Percentiles rank a stretch among this genome's conserved stretches.
Conservation (phyloP, 2,329 filamentous ascomycete species). For the Cercospora nicotianae region DNA sequence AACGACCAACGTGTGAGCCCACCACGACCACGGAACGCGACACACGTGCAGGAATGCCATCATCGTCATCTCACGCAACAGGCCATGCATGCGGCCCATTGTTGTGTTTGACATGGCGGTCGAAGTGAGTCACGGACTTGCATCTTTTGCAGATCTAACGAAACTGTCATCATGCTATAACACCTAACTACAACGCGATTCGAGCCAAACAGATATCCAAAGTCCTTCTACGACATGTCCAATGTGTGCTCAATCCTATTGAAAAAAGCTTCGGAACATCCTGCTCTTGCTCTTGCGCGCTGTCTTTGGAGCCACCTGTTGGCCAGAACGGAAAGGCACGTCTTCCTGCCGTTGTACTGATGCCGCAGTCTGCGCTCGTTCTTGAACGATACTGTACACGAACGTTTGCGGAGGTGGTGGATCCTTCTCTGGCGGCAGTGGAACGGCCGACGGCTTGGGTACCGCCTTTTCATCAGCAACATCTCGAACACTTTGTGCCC, state of each 20-base stretch:
- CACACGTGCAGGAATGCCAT: slow-evolving; percentile 4
- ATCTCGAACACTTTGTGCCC: slow-evolving; percentile 37
- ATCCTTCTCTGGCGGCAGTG: slow-evolving; percentile 1
- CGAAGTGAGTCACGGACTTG: background rate
- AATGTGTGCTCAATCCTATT: slow-evolving; percentile 10
- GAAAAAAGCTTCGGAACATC: slow-evolving; percentile 31
- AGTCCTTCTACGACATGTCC: background rate
- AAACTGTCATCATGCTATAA: background rate
- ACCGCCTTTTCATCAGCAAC: slow-evolving; percentile 12
- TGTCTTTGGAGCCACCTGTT: slow-evolving; percentile 19
- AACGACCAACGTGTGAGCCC: slow-evolving; percentile 6
- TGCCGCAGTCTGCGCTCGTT: slow-evolving; percentile 24
- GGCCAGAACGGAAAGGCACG: background rate
- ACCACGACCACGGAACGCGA: slow-evolving; percentile 1
- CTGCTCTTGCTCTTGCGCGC: slow-evolving; percentile 32
- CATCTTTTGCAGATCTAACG: background rate
- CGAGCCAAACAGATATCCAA: slow-evolving; percentile 8
- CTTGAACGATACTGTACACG: slow-evolving; percentile 30
- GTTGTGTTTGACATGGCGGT: background rate
- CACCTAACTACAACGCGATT: background rate
- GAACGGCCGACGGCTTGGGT: slow-evolving; percentile 7
- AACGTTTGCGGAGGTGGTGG: slow-evolving; percentile 12
- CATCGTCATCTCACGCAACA: slow-evolving; percentile 4
- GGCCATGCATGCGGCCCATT: background rate
- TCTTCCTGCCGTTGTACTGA: slow-evolving; percentile 20